Conservation (phyloP, 1,139 yeast species). For the Debaryomyces coudertii region DNA sequence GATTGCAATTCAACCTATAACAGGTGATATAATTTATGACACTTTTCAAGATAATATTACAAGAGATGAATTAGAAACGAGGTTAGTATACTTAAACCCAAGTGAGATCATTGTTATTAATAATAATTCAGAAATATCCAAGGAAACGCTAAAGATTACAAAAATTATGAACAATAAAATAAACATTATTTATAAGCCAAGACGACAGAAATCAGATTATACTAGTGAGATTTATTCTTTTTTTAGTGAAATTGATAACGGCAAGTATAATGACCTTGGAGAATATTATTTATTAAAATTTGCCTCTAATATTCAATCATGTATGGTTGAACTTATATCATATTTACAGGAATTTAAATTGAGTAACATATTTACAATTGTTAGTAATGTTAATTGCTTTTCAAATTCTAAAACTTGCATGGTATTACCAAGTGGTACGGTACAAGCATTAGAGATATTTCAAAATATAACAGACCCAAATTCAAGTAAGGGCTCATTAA, state of each 20-base stretch:
- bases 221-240: constrained; percentile 21
- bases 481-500: constrained; percentile 64
- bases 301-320: constrained; percentile 33
- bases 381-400: constrained; percentile 55
- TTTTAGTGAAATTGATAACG: constrained; percentile 18
- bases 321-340: constrained; percentile 50
- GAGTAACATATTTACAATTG: constrained; percentile 54
- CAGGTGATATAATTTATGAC: constrained; percentile 80
- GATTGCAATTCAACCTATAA: constrained; percentile 73
- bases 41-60: constrained; percentile 58
- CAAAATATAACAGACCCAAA: constrained; percentile 58
- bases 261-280: constrained; percentile 20
- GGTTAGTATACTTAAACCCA: constrained; percentile 75
- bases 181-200: constrained; percentile 15
- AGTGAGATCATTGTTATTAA: constrained; percentile 64
- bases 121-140: constrained; percentile 27
- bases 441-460: constrained; percentile 75
- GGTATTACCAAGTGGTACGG: constrained; percentile 69
- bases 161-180: constrained; percentile 21
- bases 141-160: constrained; percentile 29
- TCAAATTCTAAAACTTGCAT: constrained; percentile 52
- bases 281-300: constrained; percentile 31
- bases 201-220: constrained; percentile 9
- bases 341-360: constrained; percentile 69
- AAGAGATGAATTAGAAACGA: constrained; percentile 67